Evolutionary conservation across 2,329 filamentous ascomycete species (phyloP), one percentile per base, ranked within the genome.

Genomic region (Scortechinia acanthostroma): DNA sequence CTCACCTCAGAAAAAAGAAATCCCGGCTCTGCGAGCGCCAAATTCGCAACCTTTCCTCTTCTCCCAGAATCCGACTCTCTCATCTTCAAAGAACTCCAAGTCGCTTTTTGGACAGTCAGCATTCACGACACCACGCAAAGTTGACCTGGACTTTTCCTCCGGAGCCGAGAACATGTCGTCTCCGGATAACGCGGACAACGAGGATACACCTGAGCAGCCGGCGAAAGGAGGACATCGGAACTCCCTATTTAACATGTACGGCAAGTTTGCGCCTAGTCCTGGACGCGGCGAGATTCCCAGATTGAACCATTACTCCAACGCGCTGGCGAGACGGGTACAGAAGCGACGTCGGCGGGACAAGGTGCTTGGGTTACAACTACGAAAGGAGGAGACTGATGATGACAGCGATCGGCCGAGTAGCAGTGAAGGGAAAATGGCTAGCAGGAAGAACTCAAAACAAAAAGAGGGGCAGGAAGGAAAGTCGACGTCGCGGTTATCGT

Each of bases 11-110:
- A 81, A 80, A 56, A 53, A 59, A 45, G 52, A 56, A 35, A 60
- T 64, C 37, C 66, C 69, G 17, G 55, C 64, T 23, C 62, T 74
- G 46, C 70, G 69, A 52, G 64, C 71, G 46, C 69, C 71, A 22
- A 65, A 70, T 51, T 66, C 63, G 37, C 67, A 75, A 49, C 60
- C 68, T 20, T 71, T 64, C 59, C 65, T 69, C 48, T 77, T 76
- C 59, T 64, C 64, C 19, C 63, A 63, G 37, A 54, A 55, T 4
- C 57, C 51, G 13, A n/a, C n/a, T n/a, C n/a, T n/a, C n/a, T n/a
- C n/a, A n/a, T n/a, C n/a, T n/a, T n/a, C n/a, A n/a, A 17, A 19
- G 17, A 20, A 45, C 54, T n/a, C 54, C 58, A 42, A 52, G 53
- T 35, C 51, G 55, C 53, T 59, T 30, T 67, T 65, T 44, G 59